Percentiles rank a stretch among this genome's conserved stretches.
These are phyloP conservation scores for Acer yangbiense DNA, from an alignment of 345 rosid genomes.

Conservation along the genomic window DNA sequence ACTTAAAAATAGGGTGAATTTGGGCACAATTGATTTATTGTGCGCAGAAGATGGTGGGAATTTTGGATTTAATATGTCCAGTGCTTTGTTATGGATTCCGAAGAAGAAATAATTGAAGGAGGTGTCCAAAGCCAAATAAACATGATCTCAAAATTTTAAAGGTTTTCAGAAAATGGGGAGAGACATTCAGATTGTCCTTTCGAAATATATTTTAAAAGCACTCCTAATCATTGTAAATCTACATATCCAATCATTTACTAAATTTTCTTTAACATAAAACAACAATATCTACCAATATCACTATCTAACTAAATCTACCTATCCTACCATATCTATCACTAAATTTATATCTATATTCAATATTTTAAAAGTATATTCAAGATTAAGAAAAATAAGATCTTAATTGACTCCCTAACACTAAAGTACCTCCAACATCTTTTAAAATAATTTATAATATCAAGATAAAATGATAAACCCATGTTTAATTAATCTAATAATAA, in stretches of 20 bases:
- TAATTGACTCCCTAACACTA: neutral
- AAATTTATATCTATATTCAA: neutral
- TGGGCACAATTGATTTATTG: neutral
- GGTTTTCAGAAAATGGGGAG: neutral
- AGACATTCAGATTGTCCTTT: neutral
- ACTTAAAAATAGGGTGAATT: neutral
- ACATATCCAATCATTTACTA: slow-evolving; percentile 6
- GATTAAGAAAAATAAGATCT: neutral
- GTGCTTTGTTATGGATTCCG: neutral
- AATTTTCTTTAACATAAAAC: slow-evolving; percentile 5
- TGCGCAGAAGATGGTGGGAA: neutral
- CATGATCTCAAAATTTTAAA: neutral
- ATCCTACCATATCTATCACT: neutral
- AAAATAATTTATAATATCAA: neutral
- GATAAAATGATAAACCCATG: neutral
- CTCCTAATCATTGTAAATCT: slow-evolving; percentile 9
- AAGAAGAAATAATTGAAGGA: slow-evolving; percentile 1
- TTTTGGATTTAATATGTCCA: neutral
- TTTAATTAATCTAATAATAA: neutral
- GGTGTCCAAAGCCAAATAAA: neutral
- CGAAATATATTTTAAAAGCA: neutral
- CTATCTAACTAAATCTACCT: slow-evolving; percentile 12
- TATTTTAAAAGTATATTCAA: neutral
- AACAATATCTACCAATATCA: neutral
- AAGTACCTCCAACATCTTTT: neutral